Evolutionary conservation across 1,139 yeast genomes (phyloP), one percentile per base, ranked within the genome.

Genomic region (Candida sp.): DNA sequence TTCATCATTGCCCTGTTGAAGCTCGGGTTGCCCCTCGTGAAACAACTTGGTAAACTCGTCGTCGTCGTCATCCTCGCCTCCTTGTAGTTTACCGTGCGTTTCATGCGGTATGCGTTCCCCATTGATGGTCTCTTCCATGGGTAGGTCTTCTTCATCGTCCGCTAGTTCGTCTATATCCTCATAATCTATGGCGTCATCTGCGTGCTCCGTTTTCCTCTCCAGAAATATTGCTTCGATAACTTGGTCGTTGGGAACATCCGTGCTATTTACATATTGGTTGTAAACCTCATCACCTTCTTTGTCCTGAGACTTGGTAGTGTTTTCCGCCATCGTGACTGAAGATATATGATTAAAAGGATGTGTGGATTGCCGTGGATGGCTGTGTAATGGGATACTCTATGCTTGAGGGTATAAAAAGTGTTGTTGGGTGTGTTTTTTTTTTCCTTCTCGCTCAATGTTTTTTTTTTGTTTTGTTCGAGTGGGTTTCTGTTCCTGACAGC

Each of bases 131-230:
- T 71, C 80, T 52, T 79, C 84, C n/a, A 71, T 78, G 0, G 80
- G 78, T 6, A 73, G 57, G 25, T 61, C 90, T 5, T 42, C 45
- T 25, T 42, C 45, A 49, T 91, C 97, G n/a, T 77, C 98, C 0
- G 98, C 98, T 51, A 94, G 75, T 66, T 93, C 98, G 59, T 93
- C 98, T 58, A 90, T 96, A 64, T 91, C 97, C 62, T 91, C 98
- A 65, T 90, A 94, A 68, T 94, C 98, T 42, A 92, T 75, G n/a
- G 99, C 98, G 66, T 93, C 94, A 4, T 85, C 97, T 1, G 96
- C 94, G 67, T 93, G 98, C 52, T 80, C 66, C 0, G 86, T 83
- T 40, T 62, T 63, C 28, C 67, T 62, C 41, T 73, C 77, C 53
- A 58, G 62, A 57, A 75, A 77, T 50, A 77, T 77, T 35, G 75